Percentiles rank a stretch among this genome's conserved stretches.
These are phyloP conservation scores for Phytophthora pseudosyringae DNA, from an alignment of 352 stramenopile genomes.

Conservation along the genomic window DNA sequence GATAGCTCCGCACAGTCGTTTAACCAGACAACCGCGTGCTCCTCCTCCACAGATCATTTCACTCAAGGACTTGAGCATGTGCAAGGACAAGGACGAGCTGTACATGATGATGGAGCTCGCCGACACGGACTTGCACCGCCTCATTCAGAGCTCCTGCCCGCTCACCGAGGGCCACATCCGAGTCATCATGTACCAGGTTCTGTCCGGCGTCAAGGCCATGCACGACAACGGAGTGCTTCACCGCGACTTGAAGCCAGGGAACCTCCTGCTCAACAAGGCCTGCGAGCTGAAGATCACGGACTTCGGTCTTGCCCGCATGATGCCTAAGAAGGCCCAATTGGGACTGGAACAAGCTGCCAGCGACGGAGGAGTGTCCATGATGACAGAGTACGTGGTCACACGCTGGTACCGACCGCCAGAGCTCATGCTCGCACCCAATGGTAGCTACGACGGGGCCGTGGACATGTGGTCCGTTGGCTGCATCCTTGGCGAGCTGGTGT, in stretches of 20 bases:
- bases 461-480: constrained; percentile 90
- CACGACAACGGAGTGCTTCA: constrained; percentile 95
- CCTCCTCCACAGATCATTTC: constrained; percentile 78
- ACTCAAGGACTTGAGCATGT: constrained; percentile 90
- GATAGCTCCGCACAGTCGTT: neutral
- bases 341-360: constrained; percentile 16
- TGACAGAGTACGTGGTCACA: constrained; percentile 92
- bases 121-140: constrained; percentile 92
- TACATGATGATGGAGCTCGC: constrained; percentile 97
- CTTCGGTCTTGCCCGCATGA: constrained; percentile 93
- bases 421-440: constrained; percentile 92
- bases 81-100: constrained; percentile 93
- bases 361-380: constrained; percentile 60
- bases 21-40: neutral
- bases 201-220: constrained; percentile 91
- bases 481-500: constrained; percentile 94
- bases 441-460: constrained; percentile 88
- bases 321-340: constrained; percentile 50
- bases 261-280: constrained; percentile 92
- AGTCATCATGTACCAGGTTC: constrained; percentile 88
- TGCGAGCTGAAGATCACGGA: constrained; percentile 95
- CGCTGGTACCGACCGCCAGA: constrained; percentile 93
- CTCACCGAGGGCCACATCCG: constrained; percentile 82
- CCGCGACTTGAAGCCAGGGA: constrained; percentile 95
- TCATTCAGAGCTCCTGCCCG: constrained; percentile 91